These are phyloP conservation scores for Mytilinidion resinicola DNA, from an alignment of 495 filamentous ascomycete species.

Conservation along the genomic window DNA sequence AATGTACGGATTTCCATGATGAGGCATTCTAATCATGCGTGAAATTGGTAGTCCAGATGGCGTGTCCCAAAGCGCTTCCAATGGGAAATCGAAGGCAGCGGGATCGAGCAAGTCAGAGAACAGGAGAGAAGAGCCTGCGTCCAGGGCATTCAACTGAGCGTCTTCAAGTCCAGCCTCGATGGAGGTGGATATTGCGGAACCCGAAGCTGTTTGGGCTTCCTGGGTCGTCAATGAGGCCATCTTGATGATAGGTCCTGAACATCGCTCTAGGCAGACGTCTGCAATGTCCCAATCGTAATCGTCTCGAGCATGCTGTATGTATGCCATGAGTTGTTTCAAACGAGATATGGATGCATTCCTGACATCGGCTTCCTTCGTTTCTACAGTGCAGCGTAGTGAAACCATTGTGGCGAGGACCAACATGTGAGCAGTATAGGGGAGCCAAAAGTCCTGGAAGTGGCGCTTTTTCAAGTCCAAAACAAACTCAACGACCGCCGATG, in stretches of 20 bases:
- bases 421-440: conserved; percentile 18
- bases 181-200: neutral
- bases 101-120: conserved; percentile 15
- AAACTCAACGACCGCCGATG: conserved; percentile 46
- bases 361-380: conserved; percentile 37
- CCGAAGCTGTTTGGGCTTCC: neutral
- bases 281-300: conserved; percentile 52
- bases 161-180: neutral
- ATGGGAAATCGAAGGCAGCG: conserved; percentile 19
- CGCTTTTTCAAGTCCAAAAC: conserved; percentile 12
- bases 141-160: neutral
- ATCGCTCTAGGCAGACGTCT: conserved; percentile 50
- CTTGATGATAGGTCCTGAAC: conserved; percentile 33
- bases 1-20: too few relatives aligned
- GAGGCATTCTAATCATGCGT: too few relatives aligned
- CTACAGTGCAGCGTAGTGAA: conserved; percentile 31
- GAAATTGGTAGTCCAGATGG: conserved; percentile 13
- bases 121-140: conserved; percentile 6
- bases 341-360: conserved; percentile 38
- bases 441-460: conserved; percentile 24
- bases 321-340: conserved; percentile 43
- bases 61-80: conserved; percentile 21
- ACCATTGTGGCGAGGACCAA: conserved; percentile 16
- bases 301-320: conserved; percentile 46
- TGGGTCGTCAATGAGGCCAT: conserved; percentile 23